Evolutionary conservation across 805 yeast species (phyloP), one percentile per base, ranked within the genome.

Genomic region (Kuraishia molischiana): DNA sequence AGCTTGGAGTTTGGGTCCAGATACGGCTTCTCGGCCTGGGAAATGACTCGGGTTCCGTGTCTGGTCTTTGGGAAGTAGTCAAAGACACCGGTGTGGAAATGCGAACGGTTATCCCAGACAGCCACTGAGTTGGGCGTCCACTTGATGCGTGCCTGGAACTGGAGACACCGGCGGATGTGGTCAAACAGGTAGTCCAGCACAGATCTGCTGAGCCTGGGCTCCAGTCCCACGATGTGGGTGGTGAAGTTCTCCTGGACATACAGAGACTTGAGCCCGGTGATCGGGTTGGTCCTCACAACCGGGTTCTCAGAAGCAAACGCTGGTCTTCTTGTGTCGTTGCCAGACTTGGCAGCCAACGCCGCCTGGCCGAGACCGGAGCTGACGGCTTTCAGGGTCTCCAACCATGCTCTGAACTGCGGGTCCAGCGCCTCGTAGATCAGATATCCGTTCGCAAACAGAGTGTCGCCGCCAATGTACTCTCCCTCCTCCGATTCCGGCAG

Each of bases 61-160:
- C 50, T 41, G 3, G 43, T 37, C 30, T 38, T 40, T 9, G 43
- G 42, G 24, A 21, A 56, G 24, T 47, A 43, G 29, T 47, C 50
- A 39, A 40, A 45, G 9, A 47, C 36, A 4, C 45, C 45, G 19
- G 44, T 39, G 28, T 77, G 84, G 39, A 64, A 64, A 19, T 74
- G 61, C 38, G 71, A 49, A 51, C 81, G 60, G 61, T 75, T 76
- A 47, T 76, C 81, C 80, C 81, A 75, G 28, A 74, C 47, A 5
- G 77, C 80, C 29, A 74, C 59, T 24, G 75, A 54, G 6, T 64
- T 49, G 22, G 63, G 56, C 38, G 59, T 54, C 77, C 77, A 72
- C 42, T 62, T 62, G 56, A 66, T 62, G 40, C 77, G 58, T 13
- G 67, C 67, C 52, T 72, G 77, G 40, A 68, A 63, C 42, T 73